Evolutionary conservation across 2,329 filamentous ascomycete genomes (phyloP), one percentile per base, ranked within the genome.

Genomic region (Botryotinia convoluta): DNA sequence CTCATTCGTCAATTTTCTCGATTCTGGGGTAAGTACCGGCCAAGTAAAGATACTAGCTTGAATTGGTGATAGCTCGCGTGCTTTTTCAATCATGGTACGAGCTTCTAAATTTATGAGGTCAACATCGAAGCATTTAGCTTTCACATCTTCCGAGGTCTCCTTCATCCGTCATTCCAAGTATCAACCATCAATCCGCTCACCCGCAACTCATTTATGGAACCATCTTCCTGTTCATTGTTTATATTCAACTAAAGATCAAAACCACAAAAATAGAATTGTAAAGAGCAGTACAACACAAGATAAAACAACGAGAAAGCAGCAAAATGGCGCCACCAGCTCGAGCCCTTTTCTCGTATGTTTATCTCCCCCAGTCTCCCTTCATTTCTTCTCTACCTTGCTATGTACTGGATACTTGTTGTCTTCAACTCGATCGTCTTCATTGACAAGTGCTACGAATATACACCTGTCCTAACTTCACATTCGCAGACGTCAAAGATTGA

Each of bases 401-500:
- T 48, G 29, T n/a, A 16, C 32, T n/a, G 5, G 26, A 37, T 8
- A 8, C 6, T 54, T 29, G 51, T 7, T 54, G 14, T 29, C n/a
- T 16, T 29, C 14, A 18, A 18, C 51, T 57, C 14, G n/a, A 18
- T 57, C n/a, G n/a, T 29, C 14, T 57, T 29, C 7, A 29, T 57
- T n/a, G 14, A 16, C 4, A 16, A 32, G 29, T 60, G 2, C n/a
- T 45, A 22, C 3, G 22, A 8, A 32, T 42, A 37, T 14, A 12
- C 10, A 37, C 16, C 6, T 35, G 60, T 61, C 14, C 71, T 68
- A 57, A 68, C 65, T 32, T 35, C 14, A n/a, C 35, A 80, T 79
- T 45, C 77, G 77, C 37, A 76, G 77, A 72, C 74, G 78, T 44
- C 77, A 74, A n/a, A 77, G 78, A 60, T 74, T 81, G 59, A 74